Evolutionary conservation across 2,329 filamentous ascomycete genomes (phyloP).

Genomic region (Verticillium zaregamsianum): DNA sequence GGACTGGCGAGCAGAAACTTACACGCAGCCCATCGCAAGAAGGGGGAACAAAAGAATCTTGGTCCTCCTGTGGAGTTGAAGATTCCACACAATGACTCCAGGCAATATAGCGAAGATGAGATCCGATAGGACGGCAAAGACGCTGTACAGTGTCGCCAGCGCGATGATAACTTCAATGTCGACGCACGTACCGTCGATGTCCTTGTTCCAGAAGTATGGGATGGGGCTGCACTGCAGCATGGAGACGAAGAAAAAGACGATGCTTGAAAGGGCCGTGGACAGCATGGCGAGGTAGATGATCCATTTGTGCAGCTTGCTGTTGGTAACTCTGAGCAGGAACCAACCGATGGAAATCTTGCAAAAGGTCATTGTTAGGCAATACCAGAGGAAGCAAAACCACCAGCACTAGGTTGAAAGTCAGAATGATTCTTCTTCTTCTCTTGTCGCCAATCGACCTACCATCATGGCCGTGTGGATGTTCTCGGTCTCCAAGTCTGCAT

Average conservation of each 20-base stretch:
- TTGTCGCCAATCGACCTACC: constrained; percentile 16
- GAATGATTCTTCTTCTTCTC: constrained; percentile 21
- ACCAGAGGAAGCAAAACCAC: constrained; percentile 33
- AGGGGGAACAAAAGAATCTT: constrained; percentile 49
- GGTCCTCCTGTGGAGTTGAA: constrained; percentile 48
- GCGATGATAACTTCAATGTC: constrained; percentile 40
- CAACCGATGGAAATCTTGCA: constrained; percentile 39
- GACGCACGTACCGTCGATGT: constrained; percentile 30
- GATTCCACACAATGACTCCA: constrained; percentile 47
- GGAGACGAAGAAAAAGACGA: constrained; percentile 36
- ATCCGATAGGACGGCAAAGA: constrained; percentile 43
- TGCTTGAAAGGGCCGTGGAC: constrained; percentile 29
- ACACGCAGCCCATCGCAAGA: constrained; percentile 52
- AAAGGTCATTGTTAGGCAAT: constrained; percentile 29
- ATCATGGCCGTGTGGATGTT: constrained; percentile 14
- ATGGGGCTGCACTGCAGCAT: constrained; percentile 36
- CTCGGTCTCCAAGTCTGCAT: constrained; percentile 20
- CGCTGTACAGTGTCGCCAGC: constrained; percentile 50
- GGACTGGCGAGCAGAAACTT: constrained; percentile 11
- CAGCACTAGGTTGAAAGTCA: constrained; percentile 12
- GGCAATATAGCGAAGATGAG: constrained; percentile 48
- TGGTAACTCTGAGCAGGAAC: constrained; percentile 36
- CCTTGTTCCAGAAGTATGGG: constrained; percentile 34
- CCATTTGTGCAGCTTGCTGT: constrained; percentile 24
- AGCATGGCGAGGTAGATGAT: constrained; percentile 31